These are phyloP conservation scores for Ceratocystis albifundus DNA, from an alignment of 2,329 filamentous ascomycete genomes.

Conservation along the genomic window DNA sequence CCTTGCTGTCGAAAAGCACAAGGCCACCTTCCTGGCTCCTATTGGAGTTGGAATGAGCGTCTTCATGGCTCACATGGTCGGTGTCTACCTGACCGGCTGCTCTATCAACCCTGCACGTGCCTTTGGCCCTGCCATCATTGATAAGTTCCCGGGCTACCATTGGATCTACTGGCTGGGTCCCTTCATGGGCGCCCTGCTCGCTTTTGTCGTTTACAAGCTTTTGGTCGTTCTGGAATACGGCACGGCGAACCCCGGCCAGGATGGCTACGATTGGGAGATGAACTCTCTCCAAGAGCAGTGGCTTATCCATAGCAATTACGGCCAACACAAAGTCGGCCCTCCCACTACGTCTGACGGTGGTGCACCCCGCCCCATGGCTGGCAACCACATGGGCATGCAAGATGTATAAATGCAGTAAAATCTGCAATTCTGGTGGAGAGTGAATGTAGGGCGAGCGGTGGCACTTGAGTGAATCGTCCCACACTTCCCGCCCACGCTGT, in stretches of 20 bases:
- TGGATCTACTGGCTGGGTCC: constrained; percentile 49
- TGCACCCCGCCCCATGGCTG: constrained; percentile 11
- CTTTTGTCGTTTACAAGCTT: constrained; percentile 39
- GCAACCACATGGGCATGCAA: constrained; percentile 15
- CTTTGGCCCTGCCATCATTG: constrained; percentile 39
- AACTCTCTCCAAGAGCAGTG: constrained; percentile 19
- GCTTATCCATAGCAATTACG: constrained; percentile 10
- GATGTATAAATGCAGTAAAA: constrained; percentile 13
- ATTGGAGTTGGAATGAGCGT: constrained; percentile 60
- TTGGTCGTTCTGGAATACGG: constrained; percentile 43
- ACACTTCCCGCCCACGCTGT: background rate
- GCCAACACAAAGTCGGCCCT: constrained; percentile 20
- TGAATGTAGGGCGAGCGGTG: background rate
- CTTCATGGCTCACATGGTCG: constrained; percentile 45
- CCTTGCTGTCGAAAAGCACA: constrained; percentile 62
- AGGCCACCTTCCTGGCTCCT: constrained; percentile 58
- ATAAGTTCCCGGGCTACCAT: constrained; percentile 36
- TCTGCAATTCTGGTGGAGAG: background rate
- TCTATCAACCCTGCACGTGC: constrained; percentile 42
- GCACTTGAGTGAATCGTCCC: background rate
- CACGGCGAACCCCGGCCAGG: constrained; percentile 40
- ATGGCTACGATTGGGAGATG: constrained; percentile 31
- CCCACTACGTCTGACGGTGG: constrained; percentile 20
- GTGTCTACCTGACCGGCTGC: constrained; percentile 39
- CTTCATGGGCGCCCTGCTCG: constrained; percentile 38